These are phyloP conservation scores for Phytomonas sp. DNA, from an alignment of 208 protist species.

Conservation along the genomic window DNA sequence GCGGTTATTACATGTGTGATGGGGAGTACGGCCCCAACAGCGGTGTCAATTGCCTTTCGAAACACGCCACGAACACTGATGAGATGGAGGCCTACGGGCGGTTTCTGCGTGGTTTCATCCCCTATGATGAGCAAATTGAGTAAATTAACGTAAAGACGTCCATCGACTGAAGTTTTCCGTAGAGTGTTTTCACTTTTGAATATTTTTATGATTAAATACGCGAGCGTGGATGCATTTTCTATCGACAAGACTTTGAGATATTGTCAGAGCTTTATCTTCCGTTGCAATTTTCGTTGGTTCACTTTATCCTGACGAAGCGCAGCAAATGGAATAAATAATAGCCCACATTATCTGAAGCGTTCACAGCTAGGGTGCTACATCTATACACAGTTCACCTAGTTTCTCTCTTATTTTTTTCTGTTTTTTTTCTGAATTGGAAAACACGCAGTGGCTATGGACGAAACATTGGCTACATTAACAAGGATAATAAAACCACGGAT, in stretches of 20 bases:
- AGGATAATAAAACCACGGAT: neutral
- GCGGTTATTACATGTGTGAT: constrained; percentile 74
- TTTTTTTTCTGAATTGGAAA: neutral
- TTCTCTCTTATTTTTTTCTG: neutral
- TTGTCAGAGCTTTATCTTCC: neutral
- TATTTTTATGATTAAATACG: neutral
- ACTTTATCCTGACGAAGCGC: neutral
- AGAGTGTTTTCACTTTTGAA: neutral
- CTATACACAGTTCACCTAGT: neutral
- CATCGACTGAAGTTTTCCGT: neutral
- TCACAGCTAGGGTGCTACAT: neutral
- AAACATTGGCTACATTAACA: neutral
- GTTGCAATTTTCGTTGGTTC: too few relatives aligned
- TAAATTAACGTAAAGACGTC: neutral
- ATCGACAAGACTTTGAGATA: neutral
- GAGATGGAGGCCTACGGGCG: constrained; percentile 28
- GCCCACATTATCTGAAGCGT: neutral
- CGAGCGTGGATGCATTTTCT: neutral
- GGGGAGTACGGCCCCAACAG: constrained; percentile 62
- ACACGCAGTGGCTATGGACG: neutral
- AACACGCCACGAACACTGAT: constrained; percentile 27
- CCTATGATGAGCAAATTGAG: neutral
- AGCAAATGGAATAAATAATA: neutral
- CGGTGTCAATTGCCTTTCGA: constrained; percentile 54
- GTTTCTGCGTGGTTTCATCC: constrained; percentile 8